phyloP scores from a whole-genome alignment of 129 eudicot genomes.

The Arctium lappa region DNA sequence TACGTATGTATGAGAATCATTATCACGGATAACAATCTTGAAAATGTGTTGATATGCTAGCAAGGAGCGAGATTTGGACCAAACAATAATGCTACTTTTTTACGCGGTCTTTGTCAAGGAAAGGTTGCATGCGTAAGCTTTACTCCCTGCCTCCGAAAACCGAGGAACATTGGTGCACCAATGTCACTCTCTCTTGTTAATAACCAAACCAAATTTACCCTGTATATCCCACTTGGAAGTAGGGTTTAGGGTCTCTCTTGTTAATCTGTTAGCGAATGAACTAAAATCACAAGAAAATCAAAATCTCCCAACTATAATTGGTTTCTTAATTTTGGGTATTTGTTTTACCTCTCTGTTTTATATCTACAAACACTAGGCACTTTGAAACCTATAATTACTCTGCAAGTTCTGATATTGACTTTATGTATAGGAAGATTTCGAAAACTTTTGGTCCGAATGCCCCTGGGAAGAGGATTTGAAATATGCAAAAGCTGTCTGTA shows the following conservation, averaged over 20 bases:
- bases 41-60: too few species aligned
- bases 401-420: slow-evolving; percentile 14
- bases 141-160: too few species aligned
- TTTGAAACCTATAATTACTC: neutral
- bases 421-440: slow-evolving; percentile 72
- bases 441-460: slow-evolving; percentile 92
- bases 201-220: too few species aligned
- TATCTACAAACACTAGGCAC: neutral
- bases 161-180: too few species aligned
- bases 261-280: neutral
- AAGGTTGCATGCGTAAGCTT: too few species aligned
- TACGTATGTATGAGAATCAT: too few species aligned
- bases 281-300: neutral
- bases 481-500: slow-evolving; percentile 91
- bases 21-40: neutral
- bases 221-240: too few species aligned
- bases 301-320: neutral
- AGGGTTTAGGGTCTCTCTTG: too few species aligned
- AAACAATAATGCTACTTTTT: too few species aligned
- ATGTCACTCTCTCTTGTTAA: too few species aligned
- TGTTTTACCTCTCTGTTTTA: neutral
- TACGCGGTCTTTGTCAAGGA: too few species aligned
- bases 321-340: neutral
- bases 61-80: neutral
- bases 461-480: slow-evolving; percentile 98